Percentiles rank a stretch among this genome's conserved stretches.
phyloP scores from a whole-genome alignment of 306 rosid species.

The Acacia acuminata region DNA sequence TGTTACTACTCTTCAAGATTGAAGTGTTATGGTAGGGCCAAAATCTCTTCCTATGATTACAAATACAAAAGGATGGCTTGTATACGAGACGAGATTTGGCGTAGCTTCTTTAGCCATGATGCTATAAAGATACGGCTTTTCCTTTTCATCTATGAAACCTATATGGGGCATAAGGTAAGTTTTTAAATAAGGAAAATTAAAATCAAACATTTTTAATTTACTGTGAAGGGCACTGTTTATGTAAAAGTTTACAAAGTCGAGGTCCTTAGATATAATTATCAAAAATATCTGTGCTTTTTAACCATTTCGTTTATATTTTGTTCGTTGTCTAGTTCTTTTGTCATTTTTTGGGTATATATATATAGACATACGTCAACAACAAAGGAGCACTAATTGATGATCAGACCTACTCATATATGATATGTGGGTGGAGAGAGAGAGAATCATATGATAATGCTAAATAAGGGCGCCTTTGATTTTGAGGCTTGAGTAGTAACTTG shows the following conservation, averaged over 20 bases:
- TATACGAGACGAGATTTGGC: conserved; percentile 9
- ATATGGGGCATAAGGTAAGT: not conserved
- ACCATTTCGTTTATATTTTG: not conserved
- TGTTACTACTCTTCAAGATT: not conserved
- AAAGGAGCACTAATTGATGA: not conserved
- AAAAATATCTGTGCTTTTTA: not conserved
- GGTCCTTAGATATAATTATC: not conserved
- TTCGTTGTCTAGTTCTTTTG: not conserved
- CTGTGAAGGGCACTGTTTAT: not conserved
- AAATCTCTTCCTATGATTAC: not conserved
- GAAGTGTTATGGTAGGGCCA: not conserved
- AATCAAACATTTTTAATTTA: not conserved
- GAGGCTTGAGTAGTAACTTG: not conserved
- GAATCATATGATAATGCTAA: not conserved
- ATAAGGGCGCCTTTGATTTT: not conserved
- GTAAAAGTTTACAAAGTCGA: too few relatives aligned
- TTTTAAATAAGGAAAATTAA: not conserved
- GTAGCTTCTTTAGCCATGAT: not conserved
- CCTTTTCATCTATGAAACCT: not conserved
- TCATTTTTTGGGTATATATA: not conserved
- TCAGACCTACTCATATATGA: not conserved
- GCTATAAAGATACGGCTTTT: not conserved
- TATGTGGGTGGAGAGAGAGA: too few relatives aligned
- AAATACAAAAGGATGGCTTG: conserved; percentile 12
- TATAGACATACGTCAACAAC: not conserved